Conservation (phyloP, 208 protist species). For the Trichomonas gallinae region DNA sequence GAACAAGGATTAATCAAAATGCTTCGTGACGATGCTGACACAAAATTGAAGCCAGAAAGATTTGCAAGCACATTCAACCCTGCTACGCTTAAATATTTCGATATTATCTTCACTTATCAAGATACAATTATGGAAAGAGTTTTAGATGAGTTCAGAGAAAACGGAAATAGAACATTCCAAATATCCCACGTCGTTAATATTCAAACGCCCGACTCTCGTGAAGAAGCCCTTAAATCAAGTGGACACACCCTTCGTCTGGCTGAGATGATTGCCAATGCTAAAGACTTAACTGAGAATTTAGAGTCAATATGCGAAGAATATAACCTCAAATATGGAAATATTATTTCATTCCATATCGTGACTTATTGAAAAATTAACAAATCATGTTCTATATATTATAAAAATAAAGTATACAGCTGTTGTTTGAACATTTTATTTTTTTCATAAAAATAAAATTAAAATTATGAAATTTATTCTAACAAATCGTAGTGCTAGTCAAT, state of each 20-base stretch:
- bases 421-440: too few species aligned
- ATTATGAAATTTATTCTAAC: too few species aligned
- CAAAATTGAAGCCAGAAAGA: constrained; percentile 10
- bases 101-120: constrained; percentile 14
- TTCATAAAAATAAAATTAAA: too few species aligned
- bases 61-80: not conserved
- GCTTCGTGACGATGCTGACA: not conserved
- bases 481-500: too few species aligned
- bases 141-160: not conserved
- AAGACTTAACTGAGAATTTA: not conserved
- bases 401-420: too few species aligned
- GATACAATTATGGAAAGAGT: not conserved
- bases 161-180: not conserved
- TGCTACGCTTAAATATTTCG: not conserved
- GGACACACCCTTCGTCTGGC: not conserved
- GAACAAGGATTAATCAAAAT: not conserved
- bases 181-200: not conserved
- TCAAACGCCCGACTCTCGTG: not conserved
- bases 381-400: too few species aligned
- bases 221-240: not conserved
- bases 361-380: not conserved
- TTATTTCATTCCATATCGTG: not conserved
- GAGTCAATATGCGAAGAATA: not conserved
- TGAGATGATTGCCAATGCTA: not conserved
- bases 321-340: not conserved